Conservation (phyloP, 2,329 filamentous ascomycete genomes). For the Epicoccum nigrum region DNA sequence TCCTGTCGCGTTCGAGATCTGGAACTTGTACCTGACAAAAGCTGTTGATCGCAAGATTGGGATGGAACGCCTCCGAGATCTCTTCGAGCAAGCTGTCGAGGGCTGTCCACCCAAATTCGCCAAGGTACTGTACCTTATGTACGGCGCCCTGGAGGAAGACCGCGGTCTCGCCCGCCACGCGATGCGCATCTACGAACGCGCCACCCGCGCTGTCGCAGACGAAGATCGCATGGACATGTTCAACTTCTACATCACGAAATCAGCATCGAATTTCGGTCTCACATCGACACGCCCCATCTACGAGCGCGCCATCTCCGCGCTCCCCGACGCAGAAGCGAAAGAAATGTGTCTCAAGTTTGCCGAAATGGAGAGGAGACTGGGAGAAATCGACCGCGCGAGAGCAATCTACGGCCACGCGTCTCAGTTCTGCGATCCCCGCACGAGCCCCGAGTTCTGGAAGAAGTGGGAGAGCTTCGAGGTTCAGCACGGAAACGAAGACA, state of each 20-base stretch:
- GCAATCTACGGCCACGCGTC: constrained; percentile 96
- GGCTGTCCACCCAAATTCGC: constrained; percentile 95
- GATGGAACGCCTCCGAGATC: constrained; percentile 89
- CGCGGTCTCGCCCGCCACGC: constrained; percentile 91
- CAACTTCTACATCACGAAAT: constrained; percentile 99
- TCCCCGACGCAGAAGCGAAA: constrained; percentile 90
- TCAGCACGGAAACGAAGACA: constrained; percentile 97
- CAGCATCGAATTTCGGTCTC: constrained; percentile 94
- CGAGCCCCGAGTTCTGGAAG: constrained; percentile 87
- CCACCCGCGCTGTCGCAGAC: constrained; percentile 90
- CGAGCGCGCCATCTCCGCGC: constrained; percentile 90
- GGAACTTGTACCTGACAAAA: constrained; percentile 98
- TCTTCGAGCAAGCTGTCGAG: constrained; percentile 97
- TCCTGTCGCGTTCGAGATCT: constrained; percentile 95
- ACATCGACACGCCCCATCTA: constrained; percentile 95
- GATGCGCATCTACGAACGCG: constrained; percentile 98
- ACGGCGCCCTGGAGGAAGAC: constrained; percentile 95
- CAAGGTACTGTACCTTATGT: constrained; percentile 96
- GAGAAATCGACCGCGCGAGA: constrained; percentile 91
- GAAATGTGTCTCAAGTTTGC: constrained; percentile 99
- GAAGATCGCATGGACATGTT: constrained; percentile 98
- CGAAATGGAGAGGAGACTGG: constrained; percentile 89
- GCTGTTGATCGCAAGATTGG: constrained; percentile 95
- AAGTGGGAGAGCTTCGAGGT: constrained; percentile 99
- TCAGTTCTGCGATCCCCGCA: constrained; percentile 95